These are phyloP conservation scores for Lecanicillium sp. DNA, from an alignment of 2,329 filamentous ascomycete genomes.

Conservation along the genomic window DNA sequence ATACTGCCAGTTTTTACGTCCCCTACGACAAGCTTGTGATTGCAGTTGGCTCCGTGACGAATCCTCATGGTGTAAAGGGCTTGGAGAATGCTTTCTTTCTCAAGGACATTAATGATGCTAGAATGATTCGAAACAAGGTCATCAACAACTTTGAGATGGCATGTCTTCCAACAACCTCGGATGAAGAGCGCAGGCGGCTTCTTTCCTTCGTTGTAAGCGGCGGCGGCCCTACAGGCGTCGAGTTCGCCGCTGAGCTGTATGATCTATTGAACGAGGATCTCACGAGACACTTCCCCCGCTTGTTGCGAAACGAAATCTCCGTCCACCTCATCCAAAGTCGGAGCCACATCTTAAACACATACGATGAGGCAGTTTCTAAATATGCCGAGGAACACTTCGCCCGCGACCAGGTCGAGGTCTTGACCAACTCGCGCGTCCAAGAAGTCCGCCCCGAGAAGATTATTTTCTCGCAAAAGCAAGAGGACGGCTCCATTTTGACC, in stretches of 20 bases:
- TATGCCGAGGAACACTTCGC: conserved; percentile 89
- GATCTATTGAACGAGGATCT: conserved; percentile 96
- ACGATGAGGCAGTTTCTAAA: conserved; percentile 86
- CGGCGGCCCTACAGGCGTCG: conserved; percentile 91
- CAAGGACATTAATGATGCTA: conserved; percentile 89
- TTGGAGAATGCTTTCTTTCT: conserved; percentile 90
- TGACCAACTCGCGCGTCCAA: conserved; percentile 88
- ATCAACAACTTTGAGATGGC: conserved; percentile 84
- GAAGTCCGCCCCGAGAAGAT: conserved; percentile 81
- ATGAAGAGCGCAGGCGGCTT: conserved; percentile 78
- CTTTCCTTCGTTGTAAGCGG: conserved; percentile 95
- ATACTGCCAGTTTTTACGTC: conserved; percentile 79
- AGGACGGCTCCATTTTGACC: conserved; percentile 64
- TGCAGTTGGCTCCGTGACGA: conserved; percentile 84
- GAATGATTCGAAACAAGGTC: conserved; percentile 79
- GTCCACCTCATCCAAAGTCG: conserved; percentile 95
- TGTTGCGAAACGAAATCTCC: conserved; percentile 94
- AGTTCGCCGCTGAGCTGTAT: conserved; percentile 93
- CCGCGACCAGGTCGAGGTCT: conserved; percentile 82
- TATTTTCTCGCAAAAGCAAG: conserved; percentile 74
- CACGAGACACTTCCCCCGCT: conserved; percentile 70
- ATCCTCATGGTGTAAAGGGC: conserved; percentile 91
- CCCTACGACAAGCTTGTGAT: conserved; percentile 96
- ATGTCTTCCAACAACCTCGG: conserved; percentile 83
- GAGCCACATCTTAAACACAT: conserved; percentile 93